Evolutionary conservation across 2,329 filamentous ascomycete genomes (phyloP), one percentile per base, ranked within the genome.

Genomic region (Zarea fungicola): DNA sequence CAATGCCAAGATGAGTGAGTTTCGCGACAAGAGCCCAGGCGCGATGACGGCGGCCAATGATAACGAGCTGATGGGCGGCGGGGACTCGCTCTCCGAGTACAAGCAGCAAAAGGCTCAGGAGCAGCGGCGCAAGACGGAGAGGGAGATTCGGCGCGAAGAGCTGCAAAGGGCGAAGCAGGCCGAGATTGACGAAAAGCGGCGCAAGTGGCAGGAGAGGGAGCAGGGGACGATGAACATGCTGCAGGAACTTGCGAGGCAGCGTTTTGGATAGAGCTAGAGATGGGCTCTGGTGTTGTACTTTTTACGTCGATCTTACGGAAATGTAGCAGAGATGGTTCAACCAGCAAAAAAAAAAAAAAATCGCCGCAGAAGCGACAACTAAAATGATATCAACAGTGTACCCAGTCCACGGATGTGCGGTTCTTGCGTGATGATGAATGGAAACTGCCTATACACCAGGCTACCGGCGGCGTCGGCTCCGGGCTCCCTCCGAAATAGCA

Each of bases 161-260:
- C 76, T 89, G 50, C 69, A 86, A 53, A 71, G 89, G 60, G 89
- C 89, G 10, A 80, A 81, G 61, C 76, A 77, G 52, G 89, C 83
- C 40, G 91, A 96, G 74, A 76, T 90, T 57, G 89, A 95, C 62
- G 87, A 90, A 70, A 78, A 83, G 58, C 62, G 91, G 44, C 73
- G 76, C 58, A 81, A 78, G 55, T 84, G 88, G 65, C 76, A 80
- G 60, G 79, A 80, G 59, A 87, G 89, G 65, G 92, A 97, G 68
- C 84, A 90, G 54, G 82, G 81, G 61, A 95, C 89, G 1, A 89
- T 96, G 75, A 81, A 81, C 42, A 90, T 89, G 76, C 61, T 97
- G 60, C 85, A 77, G 67, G 81, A 83, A 58, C 68, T 97, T 68
- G 92, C 90, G 14, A 85, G 78, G 68, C 80, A 88, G 69, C 77